These are phyloP conservation scores for Fraxinus excelsior DNA, from an alignment of 257 asterid genomes.

Conservation along the genomic window DNA sequence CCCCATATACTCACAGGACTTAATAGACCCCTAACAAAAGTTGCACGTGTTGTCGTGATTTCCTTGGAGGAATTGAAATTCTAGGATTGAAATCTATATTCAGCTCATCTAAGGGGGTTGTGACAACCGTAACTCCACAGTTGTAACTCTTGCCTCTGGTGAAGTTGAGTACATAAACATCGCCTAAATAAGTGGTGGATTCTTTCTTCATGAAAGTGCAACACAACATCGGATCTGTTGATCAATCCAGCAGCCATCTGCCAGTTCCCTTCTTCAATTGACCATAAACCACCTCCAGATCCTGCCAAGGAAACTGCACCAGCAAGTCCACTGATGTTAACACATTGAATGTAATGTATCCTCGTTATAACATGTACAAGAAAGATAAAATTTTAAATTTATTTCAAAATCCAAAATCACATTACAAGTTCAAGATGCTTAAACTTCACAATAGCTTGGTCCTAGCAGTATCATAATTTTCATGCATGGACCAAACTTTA, in stretches of 20 bases:
- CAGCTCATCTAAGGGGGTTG: slow-evolving; percentile 92
- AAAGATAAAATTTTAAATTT: not conserved
- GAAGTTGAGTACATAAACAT: slow-evolving; percentile 73
- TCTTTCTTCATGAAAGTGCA: slow-evolving; percentile 82
- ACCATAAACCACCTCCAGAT: slow-evolving; percentile 81
- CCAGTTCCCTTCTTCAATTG: slow-evolving; percentile 93
- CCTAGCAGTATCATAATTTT: too few relatives aligned
- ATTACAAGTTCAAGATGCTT: too few relatives aligned
- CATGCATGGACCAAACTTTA: too few relatives aligned
- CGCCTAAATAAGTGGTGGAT: slow-evolving; percentile 61
- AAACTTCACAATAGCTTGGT: too few relatives aligned
- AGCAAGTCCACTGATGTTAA: slow-evolving; percentile 85
- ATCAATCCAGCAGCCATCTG: slow-evolving; percentile 90
- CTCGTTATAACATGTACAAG: slow-evolving; percentile 77
- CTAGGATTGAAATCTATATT: slow-evolving; percentile 62
- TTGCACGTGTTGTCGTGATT: slow-evolving; percentile 84
- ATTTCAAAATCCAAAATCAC: too few relatives aligned
- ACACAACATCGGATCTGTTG: slow-evolving; percentile 44
- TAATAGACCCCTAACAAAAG: slow-evolving; percentile 81
- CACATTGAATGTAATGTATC: slow-evolving; percentile 90
- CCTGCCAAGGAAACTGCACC: slow-evolving; percentile 98
- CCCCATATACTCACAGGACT: slow-evolving; percentile 67
- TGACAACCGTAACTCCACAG: slow-evolving; percentile 76
- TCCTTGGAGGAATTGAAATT: slow-evolving; percentile 82
- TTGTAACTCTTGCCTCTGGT: slow-evolving; percentile 65